These are phyloP conservation scores for Monoraphidium neglectum DNA, from an alignment of 139 green algal genomes.

Conservation along the genomic window DNA sequence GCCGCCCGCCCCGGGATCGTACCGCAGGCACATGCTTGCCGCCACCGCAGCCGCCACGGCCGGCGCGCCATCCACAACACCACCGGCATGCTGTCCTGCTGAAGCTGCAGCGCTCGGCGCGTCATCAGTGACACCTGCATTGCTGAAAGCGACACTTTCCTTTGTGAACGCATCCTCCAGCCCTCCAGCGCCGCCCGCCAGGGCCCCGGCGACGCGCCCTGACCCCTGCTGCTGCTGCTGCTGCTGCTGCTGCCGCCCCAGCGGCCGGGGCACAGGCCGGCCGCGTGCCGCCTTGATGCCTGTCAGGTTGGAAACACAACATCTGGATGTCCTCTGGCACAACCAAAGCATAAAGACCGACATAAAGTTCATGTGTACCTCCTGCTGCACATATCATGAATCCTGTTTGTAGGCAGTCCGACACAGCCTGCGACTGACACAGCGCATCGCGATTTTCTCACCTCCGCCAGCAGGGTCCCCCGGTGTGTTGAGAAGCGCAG, in stretches of 20 bases:
- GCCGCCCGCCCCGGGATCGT: too few relatives aligned
- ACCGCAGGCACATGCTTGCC: too few relatives aligned
- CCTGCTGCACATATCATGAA: neutral
- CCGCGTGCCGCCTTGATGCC: neutral
- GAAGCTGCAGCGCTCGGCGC: neutral
- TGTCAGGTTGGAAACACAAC: neutral
- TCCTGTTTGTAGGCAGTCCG: neutral
- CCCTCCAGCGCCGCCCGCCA: neutral
- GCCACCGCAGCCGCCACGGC: too few relatives aligned
- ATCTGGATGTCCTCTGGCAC: neutral
- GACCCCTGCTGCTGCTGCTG: neutral
- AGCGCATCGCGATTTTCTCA: too few relatives aligned
- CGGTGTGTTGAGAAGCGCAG: constrained; percentile 12
- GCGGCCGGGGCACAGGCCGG: neutral
- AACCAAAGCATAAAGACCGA: constrained; percentile 1
- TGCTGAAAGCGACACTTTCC: constrained; percentile 13
- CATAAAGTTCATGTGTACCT: neutral
- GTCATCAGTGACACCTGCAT: neutral
- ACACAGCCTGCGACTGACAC: neutral
- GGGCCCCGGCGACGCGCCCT: too few relatives aligned
- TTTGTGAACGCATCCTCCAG: constrained; percentile 2
- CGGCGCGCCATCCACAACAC: too few relatives aligned
- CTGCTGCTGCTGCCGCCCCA: neutral
- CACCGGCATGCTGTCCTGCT: too few relatives aligned
- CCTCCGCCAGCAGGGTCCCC: neutral